phyloP scores from a whole-genome alignment of 129 eudicot genomes.

The Oenanthe sinensis region DNA sequence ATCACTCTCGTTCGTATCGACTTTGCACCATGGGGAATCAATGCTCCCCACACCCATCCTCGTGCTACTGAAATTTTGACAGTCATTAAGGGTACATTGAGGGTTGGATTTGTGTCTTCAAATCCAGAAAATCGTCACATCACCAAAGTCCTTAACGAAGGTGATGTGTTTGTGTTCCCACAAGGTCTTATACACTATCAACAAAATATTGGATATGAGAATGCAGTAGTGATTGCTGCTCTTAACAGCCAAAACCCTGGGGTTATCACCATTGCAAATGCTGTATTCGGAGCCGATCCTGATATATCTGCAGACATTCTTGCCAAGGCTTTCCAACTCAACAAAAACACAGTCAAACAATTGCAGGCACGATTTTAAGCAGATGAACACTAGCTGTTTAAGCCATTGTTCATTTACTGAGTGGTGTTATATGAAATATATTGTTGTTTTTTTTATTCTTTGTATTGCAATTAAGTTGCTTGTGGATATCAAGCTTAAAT shows the following conservation, averaged over 20 bases:
- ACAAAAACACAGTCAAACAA: background rate
- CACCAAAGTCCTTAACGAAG: background rate
- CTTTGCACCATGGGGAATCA: background rate
- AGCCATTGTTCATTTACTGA: too few relatives aligned
- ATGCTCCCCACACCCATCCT: conserved; percentile 1
- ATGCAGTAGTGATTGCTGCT: background rate
- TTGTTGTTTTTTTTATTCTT: too few relatives aligned
- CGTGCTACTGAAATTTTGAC: background rate
- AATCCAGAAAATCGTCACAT: background rate
- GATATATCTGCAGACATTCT: background rate
- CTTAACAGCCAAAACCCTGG: background rate
- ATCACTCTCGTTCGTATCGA: conserved; percentile 7
- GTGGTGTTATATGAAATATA: too few relatives aligned
- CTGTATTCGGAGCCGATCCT: background rate
- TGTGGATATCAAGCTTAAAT: background rate
- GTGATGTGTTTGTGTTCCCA: background rate
- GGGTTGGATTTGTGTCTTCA: background rate
- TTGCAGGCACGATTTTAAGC: background rate
- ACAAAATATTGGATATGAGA: background rate
- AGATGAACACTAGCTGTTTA: too few relatives aligned
- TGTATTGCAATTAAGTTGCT: too few relatives aligned
- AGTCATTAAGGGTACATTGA: background rate
- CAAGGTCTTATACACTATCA: background rate
- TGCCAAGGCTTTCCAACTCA: background rate
- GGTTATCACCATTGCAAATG: background rate